Conservation (phyloP, 768 basidiomycete species). For the Boletales sp. region DNA sequence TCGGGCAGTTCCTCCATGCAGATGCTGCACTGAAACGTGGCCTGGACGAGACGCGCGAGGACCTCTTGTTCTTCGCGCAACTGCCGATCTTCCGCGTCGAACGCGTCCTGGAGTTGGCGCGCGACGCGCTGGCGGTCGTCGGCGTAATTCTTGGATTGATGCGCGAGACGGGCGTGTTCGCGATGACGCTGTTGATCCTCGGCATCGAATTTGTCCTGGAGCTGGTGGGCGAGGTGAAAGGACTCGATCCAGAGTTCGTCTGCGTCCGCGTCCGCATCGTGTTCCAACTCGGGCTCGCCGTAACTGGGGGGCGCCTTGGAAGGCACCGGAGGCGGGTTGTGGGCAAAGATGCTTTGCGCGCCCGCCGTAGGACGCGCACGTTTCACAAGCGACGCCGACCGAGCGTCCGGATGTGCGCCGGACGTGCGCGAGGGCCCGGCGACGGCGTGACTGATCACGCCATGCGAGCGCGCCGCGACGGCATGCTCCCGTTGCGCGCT, state of each 20-base stretch:
- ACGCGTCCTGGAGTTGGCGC: constrained; percentile 31
- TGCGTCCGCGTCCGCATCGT: background rate
- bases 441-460: constrained; percentile 13
- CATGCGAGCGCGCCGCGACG: background rate
- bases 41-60: constrained; percentile 28
- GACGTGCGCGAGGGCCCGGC: constrained; percentile 22
- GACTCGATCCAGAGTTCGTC: constrained; percentile 1
- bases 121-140: constrained; percentile 17
- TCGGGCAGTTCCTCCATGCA: constrained; percentile 50
- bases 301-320: constrained; percentile 4
- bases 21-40: constrained; percentile 49
- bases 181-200: constrained; percentile 36
- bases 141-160: background rate
- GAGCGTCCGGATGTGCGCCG: background rate
- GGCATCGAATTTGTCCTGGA: background rate
- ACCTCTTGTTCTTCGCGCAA: constrained; percentile 31
- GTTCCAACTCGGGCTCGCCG: constrained; percentile 12
- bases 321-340: constrained; percentile 25
- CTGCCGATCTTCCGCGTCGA: constrained; percentile 30
- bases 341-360: constrained; percentile 23
- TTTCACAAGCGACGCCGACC: background rate
- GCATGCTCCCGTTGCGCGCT: background rate
- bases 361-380: background rate
- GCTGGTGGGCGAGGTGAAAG: constrained; percentile 3
- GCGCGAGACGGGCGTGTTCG: background rate